Evolutionary conservation across 352 stramenopile genomes (phyloP), one percentile per base, ranked within the genome.

Genomic region (Phytophthora macrochlamydospora): DNA sequence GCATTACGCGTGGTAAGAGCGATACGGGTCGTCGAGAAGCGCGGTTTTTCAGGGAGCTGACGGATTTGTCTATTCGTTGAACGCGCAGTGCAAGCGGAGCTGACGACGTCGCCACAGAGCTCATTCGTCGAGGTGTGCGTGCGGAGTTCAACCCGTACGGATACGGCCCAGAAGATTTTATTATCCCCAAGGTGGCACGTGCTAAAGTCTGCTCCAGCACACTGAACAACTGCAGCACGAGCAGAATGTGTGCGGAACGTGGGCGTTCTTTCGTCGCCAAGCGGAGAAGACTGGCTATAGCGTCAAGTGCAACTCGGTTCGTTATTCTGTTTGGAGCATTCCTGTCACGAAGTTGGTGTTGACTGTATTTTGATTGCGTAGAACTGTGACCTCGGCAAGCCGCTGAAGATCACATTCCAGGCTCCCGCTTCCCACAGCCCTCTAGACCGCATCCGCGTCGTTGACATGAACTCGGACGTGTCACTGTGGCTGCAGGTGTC

Each of bases 191-290:
- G 61, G 86, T 96, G 14, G 65, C 60, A 24, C 85, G 82, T 54
- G 88, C 88, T 14, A 93, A 92, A 94, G 86, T 69, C 38, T 96
- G 59, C 60, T 96, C 44, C 88, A 96, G 61, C 88, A 96, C 73
- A 96, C 88, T 44, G 85, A 94, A 62, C 87, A 94, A 51, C 65
- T 96, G 28, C 83, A 92, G 52, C 88, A 96, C 54, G 87, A 94
- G 58, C 78, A 89, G 53, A 88, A 90, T 51, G 88, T 96, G 13
- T 88, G 83, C 63, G 54, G 56, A 13, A 85, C 83, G 40, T 96
- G 88, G 88, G 72, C 85, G 33, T 92, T 83, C 56, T 94, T 94
- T 61, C 81, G 83, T 28, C 83, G 80, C 33, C 84, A 96, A 50
- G 81, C 87, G 12, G 76, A 91, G 53, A 81, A 79, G 38, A 60